phyloP scores from a whole-genome alignment of 2,329 filamentous ascomycete genomes.

The Geosmithia putterillii region DNA sequence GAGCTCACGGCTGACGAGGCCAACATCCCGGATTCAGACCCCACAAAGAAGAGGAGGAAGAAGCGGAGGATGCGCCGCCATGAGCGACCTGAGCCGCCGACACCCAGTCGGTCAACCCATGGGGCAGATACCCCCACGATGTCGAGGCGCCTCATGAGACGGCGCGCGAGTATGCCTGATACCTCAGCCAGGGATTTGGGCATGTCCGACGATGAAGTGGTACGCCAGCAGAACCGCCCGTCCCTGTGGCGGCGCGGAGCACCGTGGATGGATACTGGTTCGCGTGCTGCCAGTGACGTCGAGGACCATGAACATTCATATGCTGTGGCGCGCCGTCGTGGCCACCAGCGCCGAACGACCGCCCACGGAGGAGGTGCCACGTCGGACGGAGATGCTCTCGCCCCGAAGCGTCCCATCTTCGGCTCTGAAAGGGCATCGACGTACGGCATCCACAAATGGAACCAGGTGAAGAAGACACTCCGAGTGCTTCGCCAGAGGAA shows the following conservation, averaged over 20 bases:
- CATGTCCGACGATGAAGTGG: conserved; percentile 60
- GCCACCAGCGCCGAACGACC: conserved; percentile 54
- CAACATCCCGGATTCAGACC: conserved; percentile 21
- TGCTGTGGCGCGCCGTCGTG: conserved; percentile 35
- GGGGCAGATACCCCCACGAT: conserved; percentile 27
- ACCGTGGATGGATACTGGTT: conserved; percentile 41
- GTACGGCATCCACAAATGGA: conserved; percentile 76
- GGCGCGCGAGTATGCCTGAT: conserved; percentile 56
- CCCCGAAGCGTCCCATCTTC: conserved; percentile 44
- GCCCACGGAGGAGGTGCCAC: conserved; percentile 52
- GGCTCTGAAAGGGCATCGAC: conserved; percentile 57
- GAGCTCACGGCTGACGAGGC: conserved; percentile 79
- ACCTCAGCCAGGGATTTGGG: conserved; percentile 41
- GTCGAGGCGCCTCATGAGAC: conserved; percentile 39
- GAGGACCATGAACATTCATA: conserved; percentile 41
- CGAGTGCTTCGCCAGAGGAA: conserved; percentile 70
- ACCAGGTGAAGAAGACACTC: conserved; percentile 80
- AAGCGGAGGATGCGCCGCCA: conserved; percentile 50
- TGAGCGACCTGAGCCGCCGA: conserved; percentile 54
- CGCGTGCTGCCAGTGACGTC: conserved; percentile 31
- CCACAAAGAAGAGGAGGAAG: conserved; percentile 43
- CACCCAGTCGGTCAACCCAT: conserved; percentile 32
- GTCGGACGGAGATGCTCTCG: conserved; percentile 50
- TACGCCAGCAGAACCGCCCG: conserved; percentile 45
- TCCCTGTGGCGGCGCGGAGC: conserved; percentile 41